Evolutionary conservation across 2,329 filamentous ascomycete genomes (phyloP).

Genomic region (Alternaria metachromatica): DNA sequence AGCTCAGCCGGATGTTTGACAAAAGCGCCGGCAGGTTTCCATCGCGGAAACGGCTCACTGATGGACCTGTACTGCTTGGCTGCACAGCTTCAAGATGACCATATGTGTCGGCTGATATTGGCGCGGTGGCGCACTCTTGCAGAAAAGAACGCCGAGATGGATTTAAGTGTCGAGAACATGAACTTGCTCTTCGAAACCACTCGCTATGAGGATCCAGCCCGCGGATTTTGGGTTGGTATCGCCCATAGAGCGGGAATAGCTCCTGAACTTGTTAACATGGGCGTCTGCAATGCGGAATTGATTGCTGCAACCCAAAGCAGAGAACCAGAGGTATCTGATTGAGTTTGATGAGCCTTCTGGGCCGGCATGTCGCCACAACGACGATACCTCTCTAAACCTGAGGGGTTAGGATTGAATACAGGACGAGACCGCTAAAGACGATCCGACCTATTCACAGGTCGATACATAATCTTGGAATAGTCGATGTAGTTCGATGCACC

Average conservation of each 20-base stretch:
- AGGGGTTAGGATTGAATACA: background rate
- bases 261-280: background rate
- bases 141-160: background rate
- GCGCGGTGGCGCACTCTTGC: background rate
- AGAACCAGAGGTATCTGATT: background rate
- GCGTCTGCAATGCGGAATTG: background rate
- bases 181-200: conserved; percentile 9
- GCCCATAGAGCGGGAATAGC: background rate
- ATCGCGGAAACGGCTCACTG: background rate
- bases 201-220: background rate
- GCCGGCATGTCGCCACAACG: background rate
- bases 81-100: conserved; percentile 1
- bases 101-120: background rate
- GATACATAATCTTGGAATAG: background rate
- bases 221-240: background rate
- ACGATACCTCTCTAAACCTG: background rate
- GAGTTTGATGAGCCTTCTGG: background rate
- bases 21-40: background rate
- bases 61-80: conserved; percentile 8
- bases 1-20: background rate
- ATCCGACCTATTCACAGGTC: background rate
- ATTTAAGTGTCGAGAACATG: background rate
- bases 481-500: background rate
- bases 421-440: background rate
- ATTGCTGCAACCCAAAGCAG: background rate